phyloP scores from a whole-genome alignment of 2,329 filamentous ascomycete species.

The Hymenoscyphus occultus region DNA sequence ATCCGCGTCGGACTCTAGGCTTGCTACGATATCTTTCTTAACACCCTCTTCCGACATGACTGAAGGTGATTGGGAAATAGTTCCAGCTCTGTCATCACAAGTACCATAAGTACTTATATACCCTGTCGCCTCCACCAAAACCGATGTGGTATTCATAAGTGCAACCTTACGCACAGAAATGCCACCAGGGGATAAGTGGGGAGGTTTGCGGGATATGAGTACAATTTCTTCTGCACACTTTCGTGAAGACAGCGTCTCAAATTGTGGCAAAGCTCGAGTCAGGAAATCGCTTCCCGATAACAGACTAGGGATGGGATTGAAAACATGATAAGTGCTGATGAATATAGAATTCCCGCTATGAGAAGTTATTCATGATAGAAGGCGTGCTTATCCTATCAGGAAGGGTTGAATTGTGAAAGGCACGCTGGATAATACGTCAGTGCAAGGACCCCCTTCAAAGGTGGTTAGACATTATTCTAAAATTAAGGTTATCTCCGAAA shows the following conservation, averaged over 20 bases:
- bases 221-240: neutral
- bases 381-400: neutral
- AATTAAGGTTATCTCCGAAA: neutral
- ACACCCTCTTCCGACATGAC: conserved; percentile 1
- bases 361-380: neutral
- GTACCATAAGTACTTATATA: neutral
- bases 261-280: neutral
- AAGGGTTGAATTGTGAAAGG: neutral
- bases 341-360: neutral
- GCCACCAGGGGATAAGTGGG: neutral
- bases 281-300: neutral
- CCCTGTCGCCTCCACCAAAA: neutral
- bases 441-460: neutral
- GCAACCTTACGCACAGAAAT: neutral
- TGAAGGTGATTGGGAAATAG: neutral
- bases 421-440: neutral
- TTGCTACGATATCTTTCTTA: neutral
- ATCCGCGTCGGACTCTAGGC: conserved; percentile 16
- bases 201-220: neutral
- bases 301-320: neutral
- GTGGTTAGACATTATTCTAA: neutral
- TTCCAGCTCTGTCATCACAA: neutral
- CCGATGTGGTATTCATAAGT: neutral
- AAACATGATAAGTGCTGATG: neutral
- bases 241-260: neutral